Conservation (phyloP, 805 yeast species). For the Alloascoidea hylecoeti region DNA sequence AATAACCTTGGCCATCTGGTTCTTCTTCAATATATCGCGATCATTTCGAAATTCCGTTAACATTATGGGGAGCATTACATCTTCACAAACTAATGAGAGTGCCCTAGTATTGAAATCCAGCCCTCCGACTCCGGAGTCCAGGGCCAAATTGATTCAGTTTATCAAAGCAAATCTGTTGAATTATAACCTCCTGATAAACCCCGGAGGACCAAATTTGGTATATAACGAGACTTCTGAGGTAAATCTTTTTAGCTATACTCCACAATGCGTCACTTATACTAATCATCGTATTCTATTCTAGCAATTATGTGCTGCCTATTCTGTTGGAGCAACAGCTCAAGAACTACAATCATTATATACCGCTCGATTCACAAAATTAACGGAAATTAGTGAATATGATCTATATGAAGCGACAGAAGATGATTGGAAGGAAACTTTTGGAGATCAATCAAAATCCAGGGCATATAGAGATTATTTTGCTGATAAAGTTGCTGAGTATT, state of each 20-base stretch:
- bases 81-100: not conserved
- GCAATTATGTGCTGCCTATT: conserved; percentile 12
- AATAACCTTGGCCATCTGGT: too few species aligned
- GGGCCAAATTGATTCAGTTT: conserved; percentile 1
- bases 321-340: conserved; percentile 19
- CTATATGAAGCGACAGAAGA: conserved; percentile 21
- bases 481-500: conserved; percentile 18
- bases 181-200: conserved; percentile 1
- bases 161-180: conserved; percentile 1
- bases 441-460: conserved; percentile 11
- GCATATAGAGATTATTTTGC: conserved; percentile 12
- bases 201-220: not conserved
- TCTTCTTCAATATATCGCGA: too few species aligned
- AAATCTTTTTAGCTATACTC: too few species aligned
- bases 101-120: not conserved
- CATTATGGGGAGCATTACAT: not conserved
- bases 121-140: not conserved
- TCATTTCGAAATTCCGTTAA: too few species aligned
- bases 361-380: conserved; percentile 9
- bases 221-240: conserved; percentile 1
- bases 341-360: conserved; percentile 17
- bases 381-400: conserved; percentile 21
- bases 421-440: conserved; percentile 16
- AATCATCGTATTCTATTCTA: too few species aligned
- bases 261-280: too few species aligned